Conservation (phyloP, 176 grass and related monocot species). For the Eleusine indica region DNA sequence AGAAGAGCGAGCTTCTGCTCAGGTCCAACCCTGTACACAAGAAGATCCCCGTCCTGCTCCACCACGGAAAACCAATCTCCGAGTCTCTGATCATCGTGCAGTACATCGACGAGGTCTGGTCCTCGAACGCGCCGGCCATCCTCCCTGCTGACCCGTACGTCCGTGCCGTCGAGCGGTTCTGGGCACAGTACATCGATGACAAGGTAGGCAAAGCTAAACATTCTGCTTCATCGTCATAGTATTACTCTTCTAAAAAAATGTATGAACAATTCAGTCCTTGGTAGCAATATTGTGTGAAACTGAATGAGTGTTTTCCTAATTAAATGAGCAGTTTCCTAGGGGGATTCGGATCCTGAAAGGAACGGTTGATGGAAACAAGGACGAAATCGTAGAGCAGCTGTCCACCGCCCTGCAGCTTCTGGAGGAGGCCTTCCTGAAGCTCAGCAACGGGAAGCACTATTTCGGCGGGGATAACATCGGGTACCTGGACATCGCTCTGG, state of each 20-base stretch:
- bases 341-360: background rate
- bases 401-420: conserved; percentile 12
- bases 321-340: background rate
- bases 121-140: conserved; percentile 8
- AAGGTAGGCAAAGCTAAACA: conserved; percentile 4
- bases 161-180: conserved; percentile 41
- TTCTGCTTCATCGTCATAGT: background rate
- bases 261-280: background rate
- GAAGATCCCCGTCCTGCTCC: conserved; percentile 63
- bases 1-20: conserved; percentile 58
- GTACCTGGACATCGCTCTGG: conserved; percentile 45
- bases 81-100: conserved; percentile 53
- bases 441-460: conserved; percentile 46
- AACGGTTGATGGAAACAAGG: background rate
- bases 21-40: conserved; percentile 66
- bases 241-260: background rate
- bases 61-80: conserved; percentile 42
- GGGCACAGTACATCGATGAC: conserved; percentile 42
- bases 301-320: conserved; percentile 16
- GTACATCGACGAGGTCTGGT: conserved; percentile 55
- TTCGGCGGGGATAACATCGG: conserved; percentile 51
- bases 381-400: background rate
- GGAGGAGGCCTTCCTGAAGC: conserved; percentile 48
- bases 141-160: conserved; percentile 37
- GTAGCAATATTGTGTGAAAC: background rate